These are phyloP conservation scores for Pyricularia grisea DNA, from an alignment of 2,329 filamentous ascomycete genomes.

Conservation along the genomic window DNA sequence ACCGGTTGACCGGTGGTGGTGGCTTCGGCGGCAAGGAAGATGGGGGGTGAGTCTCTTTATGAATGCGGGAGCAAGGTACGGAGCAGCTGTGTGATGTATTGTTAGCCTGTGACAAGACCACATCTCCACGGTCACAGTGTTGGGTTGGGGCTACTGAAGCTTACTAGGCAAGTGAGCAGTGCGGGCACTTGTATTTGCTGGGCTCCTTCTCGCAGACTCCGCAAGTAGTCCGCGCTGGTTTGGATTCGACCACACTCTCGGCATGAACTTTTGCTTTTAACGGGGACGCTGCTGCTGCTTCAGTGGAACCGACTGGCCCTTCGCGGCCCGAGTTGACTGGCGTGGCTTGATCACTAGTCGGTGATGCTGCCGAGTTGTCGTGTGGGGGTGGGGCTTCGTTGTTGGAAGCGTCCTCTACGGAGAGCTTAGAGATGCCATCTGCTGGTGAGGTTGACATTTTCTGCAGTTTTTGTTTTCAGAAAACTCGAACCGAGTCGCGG, in stretches of 20 bases:
- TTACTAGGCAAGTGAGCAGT: constrained; percentile 49
- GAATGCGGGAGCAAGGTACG: constrained; percentile 36
- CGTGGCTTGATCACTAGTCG: constrained; percentile 9
- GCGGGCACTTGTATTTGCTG: constrained; percentile 55
- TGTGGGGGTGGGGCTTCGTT: neutral
- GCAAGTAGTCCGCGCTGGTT: constrained; percentile 29
- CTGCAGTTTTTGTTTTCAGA: neutral
- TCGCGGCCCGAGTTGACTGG: constrained; percentile 1
- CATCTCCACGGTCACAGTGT: neutral
- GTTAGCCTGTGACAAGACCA: constrained; percentile 20
- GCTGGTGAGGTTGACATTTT: constrained; percentile 2
- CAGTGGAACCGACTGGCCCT: neutral
- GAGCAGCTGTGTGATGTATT: constrained; percentile 38
- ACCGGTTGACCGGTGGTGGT: constrained; percentile 8
- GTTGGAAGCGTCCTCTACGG: constrained; percentile 2
- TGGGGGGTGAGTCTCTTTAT: constrained; percentile 21
- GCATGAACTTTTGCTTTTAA: neutral
- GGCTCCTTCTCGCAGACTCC: constrained; percentile 40
- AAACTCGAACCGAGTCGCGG: neutral
- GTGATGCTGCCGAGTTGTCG: constrained; percentile 6
- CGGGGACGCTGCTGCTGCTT: neutral
- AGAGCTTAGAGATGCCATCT: constrained; percentile 3
- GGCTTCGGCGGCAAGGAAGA: constrained; percentile 9
- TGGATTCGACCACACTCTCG: neutral
- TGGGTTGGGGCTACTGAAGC: constrained; percentile 16